Evolutionary conservation across 129 eudicot genomes (phyloP), one percentile per base, ranked within the genome.

Genomic region (Silybum marianum): DNA sequence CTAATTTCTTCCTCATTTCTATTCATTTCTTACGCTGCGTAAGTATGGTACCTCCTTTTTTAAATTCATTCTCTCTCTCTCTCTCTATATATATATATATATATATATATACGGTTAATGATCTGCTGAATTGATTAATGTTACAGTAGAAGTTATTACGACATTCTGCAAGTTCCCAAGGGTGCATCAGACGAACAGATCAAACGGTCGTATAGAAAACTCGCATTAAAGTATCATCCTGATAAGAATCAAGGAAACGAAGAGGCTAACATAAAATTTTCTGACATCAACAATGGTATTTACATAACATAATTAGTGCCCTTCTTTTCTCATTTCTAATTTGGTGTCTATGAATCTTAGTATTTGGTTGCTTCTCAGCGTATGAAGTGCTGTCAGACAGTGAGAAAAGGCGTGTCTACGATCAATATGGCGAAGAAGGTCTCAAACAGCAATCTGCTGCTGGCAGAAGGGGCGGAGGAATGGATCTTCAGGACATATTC

Each of bases 171-270:
- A 95, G 90, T 95, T 42, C 90, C 90, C 5, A 95, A 92, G 84
- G 90, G 97, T 38, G 99, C 99, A 7, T 87, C 94, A 3, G 99
- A 95, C 46, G 99, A 92, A 2, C 99, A 95, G 86, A 92, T 95
- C 68, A 92, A 95, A 73, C 87, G 97, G 77, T 90, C 99, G 9
- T 95, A 95, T 48, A 76, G 99, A 54, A 95, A 95, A 84, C 91
- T 95, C 1, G 99, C 99, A 0, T 87, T 95, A 89, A 92, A 92
- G 75, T 32, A 32, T 32, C 36, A 32, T 32, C 36, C 36, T 32
- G 97, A 95, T 78, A 95, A 95, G 88, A 95, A 95, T 84, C 99
- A 83, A 78, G 97, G 99, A 78, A 95, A 95, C 84, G 97, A 95
- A 71, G 99, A 95, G 72, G 99, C 97, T 75, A 91, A 85, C 78